phyloP scores from a whole-genome alignment of 768 basidiomycete species.

The Russula abietina region DNA sequence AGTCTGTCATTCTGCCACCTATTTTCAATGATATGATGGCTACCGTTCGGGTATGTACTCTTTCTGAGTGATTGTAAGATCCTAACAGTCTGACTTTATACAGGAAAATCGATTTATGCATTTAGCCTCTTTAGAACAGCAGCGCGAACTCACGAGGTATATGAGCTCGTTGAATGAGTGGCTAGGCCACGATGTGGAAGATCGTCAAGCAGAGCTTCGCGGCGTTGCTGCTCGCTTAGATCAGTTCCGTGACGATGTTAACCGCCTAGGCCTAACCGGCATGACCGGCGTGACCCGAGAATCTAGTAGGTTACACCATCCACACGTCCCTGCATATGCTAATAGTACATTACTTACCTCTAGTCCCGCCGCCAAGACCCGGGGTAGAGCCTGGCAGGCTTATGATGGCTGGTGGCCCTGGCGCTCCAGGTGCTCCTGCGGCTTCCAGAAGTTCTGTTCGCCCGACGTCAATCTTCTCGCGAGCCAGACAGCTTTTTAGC shows the following conservation, averaged over 20 bases:
- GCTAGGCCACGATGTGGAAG: conserved; percentile 71
- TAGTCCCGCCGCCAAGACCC: conserved; percentile 2
- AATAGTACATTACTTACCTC: neutral
- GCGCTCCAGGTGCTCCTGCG: neutral
- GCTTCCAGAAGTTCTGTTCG: neutral
- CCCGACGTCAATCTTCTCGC: neutral
- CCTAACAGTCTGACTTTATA: conserved; percentile 12
- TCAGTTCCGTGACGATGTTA: conserved; percentile 39
- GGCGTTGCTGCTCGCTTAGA: conserved; percentile 60
- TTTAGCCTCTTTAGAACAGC: conserved; percentile 69
- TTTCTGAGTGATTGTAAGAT: neutral
- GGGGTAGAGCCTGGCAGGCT: conserved; percentile 10
- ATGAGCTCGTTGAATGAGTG: conserved; percentile 71
- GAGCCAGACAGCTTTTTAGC: too few species aligned
- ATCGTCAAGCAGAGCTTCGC: conserved; percentile 68
- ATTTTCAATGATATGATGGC: conserved; percentile 63
- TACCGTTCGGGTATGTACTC: conserved; percentile 51
- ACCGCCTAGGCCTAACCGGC: conserved; percentile 38
- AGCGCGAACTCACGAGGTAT: conserved; percentile 74
- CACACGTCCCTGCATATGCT: neutral
- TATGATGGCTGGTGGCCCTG: conserved; percentile 2
- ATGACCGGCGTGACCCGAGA: neutral
- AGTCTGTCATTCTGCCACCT: conserved; percentile 59
- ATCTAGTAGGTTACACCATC: neutral
- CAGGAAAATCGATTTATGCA: conserved; percentile 75